Base-by-base conservation (phyloP, 371 early-diverging fungal genomes). In the Spraguea lophii region DNA sequence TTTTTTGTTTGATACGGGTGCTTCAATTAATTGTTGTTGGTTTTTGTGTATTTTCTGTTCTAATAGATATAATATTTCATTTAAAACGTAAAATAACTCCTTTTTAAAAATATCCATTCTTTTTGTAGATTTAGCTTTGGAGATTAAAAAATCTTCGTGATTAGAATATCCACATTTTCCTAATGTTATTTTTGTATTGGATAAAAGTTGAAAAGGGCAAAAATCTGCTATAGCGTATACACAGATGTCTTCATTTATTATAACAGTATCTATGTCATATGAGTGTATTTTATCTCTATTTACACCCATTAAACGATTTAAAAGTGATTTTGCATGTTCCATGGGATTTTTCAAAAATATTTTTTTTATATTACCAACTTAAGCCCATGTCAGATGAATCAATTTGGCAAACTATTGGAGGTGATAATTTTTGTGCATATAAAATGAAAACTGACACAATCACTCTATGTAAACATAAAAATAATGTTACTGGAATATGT, bases 401-500 rank as follows among this genome's bases (percentile, higher is more conserved):
- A 34, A 64, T 67, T 20, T 70, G 70, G 70, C 41, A 57, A 19
- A 51, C 26, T 25, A 70, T 70, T 22, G 65, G 70, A 26, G 51
- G 46, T n/a, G 50, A 54, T 24, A 54, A 52, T 10, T 59, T 58
- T 23, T 49, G 61, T 20, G 41, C 63, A 16, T 71, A 58, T 52
- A 68, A 64, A 48, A 52, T 62, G 69, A 82, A 78, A 63, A 87
- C 88, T 9, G 68, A 76, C 19, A 78, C 78, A 23, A 81, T 80
- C 63, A 85, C 27, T 1, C 44, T 97, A 55, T 95, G 97, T 74
- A 81, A 87, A 61, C 90, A 94, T 66, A 82, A 82, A 65, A 85
- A 90, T 75, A 97, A 94, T 71, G 82, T 91, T 4, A 88, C 95
- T 4, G 98, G 97, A 37, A 76, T 90, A 19, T 97, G 97, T 76